Conservation (phyloP, 2,329 filamentous ascomycete genomes). For the Diaporthe batatas region DNA sequence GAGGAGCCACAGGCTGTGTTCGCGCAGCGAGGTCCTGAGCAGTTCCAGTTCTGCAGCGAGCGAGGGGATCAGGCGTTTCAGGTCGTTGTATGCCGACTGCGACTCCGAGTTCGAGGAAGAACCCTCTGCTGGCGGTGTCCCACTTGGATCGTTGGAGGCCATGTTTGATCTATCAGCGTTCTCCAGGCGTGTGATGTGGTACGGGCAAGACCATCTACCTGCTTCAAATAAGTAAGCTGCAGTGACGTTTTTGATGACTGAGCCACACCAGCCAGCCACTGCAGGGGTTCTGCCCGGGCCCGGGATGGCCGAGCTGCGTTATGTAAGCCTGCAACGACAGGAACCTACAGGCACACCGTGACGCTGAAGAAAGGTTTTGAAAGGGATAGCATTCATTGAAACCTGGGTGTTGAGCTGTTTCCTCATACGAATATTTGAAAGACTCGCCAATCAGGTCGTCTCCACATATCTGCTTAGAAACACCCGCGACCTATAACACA, state of each 20-base stretch:
- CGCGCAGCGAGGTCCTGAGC: conserved; percentile 48
- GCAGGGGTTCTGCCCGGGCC: not conserved
- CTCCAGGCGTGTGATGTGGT: not conserved
- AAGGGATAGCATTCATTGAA: too few species aligned
- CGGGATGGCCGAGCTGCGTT: conserved; percentile 7
- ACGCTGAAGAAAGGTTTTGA: not conserved
- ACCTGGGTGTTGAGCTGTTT: too few species aligned
- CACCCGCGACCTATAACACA: not conserved
- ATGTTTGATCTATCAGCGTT: not conserved
- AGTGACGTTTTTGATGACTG: conserved; percentile 31
- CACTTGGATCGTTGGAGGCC: conserved; percentile 8
- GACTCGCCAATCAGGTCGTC: too few species aligned
- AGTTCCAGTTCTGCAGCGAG: conserved; percentile 49
- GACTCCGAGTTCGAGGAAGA: conserved; percentile 40
- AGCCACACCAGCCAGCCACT: not conserved
- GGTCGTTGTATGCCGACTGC: conserved; percentile 47
- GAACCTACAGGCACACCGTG: too few species aligned
- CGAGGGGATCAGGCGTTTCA: conserved; percentile 47
- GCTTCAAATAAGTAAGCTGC: not conserved
- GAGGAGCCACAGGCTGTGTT: conserved; percentile 50
- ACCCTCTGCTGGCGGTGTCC: conserved; percentile 5
- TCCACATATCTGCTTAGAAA: not conserved
- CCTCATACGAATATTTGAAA: too few species aligned
- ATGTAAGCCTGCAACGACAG: conserved; percentile 1
- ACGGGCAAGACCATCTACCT: not conserved